Evolutionary conservation across 768 basidiomycete genomes (phyloP), one percentile per base, ranked within the genome.

Genomic region (Leccinum longicurvipes): DNA sequence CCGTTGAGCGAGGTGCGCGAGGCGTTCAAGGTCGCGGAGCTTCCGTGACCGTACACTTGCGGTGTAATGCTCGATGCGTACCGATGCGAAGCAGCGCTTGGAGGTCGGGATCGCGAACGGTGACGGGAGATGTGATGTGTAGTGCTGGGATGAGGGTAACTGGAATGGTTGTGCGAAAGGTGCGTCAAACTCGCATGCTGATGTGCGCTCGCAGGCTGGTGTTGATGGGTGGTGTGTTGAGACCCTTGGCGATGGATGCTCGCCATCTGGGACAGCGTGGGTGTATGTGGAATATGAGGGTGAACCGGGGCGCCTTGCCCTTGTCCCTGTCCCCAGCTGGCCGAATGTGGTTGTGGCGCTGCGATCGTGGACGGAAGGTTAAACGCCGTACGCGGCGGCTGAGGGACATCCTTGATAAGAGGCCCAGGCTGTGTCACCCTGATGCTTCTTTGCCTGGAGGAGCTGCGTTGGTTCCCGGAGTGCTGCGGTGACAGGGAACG

Each of bases 71-170:
- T 69, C 42, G 72, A 64, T 12, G 64, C 63, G 52, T 71, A 66
- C 19, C 66, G 59, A 48, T 73, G 70, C 9, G 71, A 71, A 11
- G 71, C 60, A 27, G 71, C 62, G 28, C 62, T 72, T 6, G 69
- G 69, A 9, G 63, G 69, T 32, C 71, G 54, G 12, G 67, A 59
- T 4, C 58, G 69, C 19, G 71, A 63, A 23, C 63, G 71, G 48
- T 47, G 60, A 34, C 57, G 67, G 5, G 42, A 44, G 7, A 27
- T n/a, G 41, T 68, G 66, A 6, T 65, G 61, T 2, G 71, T 24
- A 0, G 58, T 54, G 50, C 27, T 58, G 3, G 64, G 58, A 7
- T 56, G 47, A 11, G 51, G 56, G 42, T 51, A 39, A n/a, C 41
- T n/a, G 2, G 66, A 57, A 9, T 47, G 52, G 27, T 50, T 58